Base-by-base conservation (phyloP, 805 yeast species). In the Candida xiaguanensis region DNA sequence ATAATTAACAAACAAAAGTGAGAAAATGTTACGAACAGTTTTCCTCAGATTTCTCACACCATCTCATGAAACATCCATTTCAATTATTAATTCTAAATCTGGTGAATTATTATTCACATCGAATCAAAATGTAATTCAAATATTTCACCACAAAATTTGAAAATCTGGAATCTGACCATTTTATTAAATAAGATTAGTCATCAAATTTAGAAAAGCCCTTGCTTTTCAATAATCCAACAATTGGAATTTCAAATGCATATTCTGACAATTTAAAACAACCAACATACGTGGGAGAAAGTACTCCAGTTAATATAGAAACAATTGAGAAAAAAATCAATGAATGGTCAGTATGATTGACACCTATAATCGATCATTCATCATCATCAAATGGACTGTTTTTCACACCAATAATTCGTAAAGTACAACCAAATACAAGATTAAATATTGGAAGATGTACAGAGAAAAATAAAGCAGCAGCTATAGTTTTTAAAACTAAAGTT, bases 401-500 rank as follows among this genome's bases (percentile, higher is more conserved):
- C 54, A 82, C 86, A 23, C 95, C 96, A 2, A 71, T 89, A 17
- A 81, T 89, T 35, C 77, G 98, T 53, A 82, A 80, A 50, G 77
- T 87, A 19, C 74, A 75, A 44, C 82, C 87, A 5, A 79, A 77
- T 20, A 67, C 79, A 38, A 65, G 65, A 28, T 71, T 91, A 31
- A 70, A 84, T 14, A 74, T 91, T 29, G 98, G 98, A 1, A 70
- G 99, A 44, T 85, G 85, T 58, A 89, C 96, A 0, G 95, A 87
- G 50, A 78, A 83, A 55, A 82, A 80, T 42, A 80, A 84, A 50
- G 80, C 78, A 14, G 85, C 84, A 2, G 87, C 96, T 1, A 25
- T n/a, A n/a, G n/a, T n/a, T n/a, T n/a, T n/a, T n/a, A n/a, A n/a
- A n/a, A n/a, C n/a, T n/a, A n/a, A n/a, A n/a, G n/a, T n/a, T n/a